These are phyloP conservation scores for Meyerozyma sp. DNA, from an alignment of 1,139 yeast genomes.

Conservation along the genomic window DNA sequence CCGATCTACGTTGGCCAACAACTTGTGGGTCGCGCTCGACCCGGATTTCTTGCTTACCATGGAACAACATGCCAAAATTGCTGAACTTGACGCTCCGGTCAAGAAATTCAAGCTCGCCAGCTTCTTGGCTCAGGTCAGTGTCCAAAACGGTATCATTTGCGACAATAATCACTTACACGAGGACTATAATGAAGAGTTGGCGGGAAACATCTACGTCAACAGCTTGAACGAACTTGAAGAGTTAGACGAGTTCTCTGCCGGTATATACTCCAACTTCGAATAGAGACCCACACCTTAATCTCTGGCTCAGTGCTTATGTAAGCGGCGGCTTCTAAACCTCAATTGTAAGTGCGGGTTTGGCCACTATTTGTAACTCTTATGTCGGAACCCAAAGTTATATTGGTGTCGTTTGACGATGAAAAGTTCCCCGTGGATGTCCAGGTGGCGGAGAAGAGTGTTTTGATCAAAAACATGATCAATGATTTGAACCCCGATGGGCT, in stretches of 20 bases:
- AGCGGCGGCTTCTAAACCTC: background rate
- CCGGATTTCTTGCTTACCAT: conserved; percentile 11
- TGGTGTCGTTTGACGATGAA: conserved; percentile 72
- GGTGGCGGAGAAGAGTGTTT: conserved; percentile 85
- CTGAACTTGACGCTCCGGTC: conserved; percentile 13
- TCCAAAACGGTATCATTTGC: conserved; percentile 57
- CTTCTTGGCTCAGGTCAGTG: conserved; percentile 60
- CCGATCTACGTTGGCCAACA: conserved; percentile 24
- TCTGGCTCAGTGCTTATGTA: background rate
- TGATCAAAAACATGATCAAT: conserved; percentile 86
- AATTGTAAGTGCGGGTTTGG: background rate
- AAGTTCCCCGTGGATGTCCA: conserved; percentile 69
- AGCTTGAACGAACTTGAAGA: conserved; percentile 54
- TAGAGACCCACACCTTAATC: conserved; percentile 9
- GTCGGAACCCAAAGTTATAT: conserved; percentile 44
- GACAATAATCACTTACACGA: conserved; percentile 26
- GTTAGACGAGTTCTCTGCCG: conserved; percentile 83
- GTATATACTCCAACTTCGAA: conserved; percentile 83
- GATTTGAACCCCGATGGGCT: conserved; percentile 65
- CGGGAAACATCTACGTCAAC: conserved; percentile 39
- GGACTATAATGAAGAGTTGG: conserved; percentile 20
- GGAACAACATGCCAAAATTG: conserved; percentile 9
- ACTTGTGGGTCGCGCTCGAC: conserved; percentile 20
- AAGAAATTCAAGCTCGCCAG: conserved; percentile 57
- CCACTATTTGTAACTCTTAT: conserved; percentile 3